Percentiles rank a stretch among this genome's conserved stretches.
Evolutionary conservation across 106 monocot genomes (phyloP).

Genomic region (Dactylorhiza incarnata): DNA sequence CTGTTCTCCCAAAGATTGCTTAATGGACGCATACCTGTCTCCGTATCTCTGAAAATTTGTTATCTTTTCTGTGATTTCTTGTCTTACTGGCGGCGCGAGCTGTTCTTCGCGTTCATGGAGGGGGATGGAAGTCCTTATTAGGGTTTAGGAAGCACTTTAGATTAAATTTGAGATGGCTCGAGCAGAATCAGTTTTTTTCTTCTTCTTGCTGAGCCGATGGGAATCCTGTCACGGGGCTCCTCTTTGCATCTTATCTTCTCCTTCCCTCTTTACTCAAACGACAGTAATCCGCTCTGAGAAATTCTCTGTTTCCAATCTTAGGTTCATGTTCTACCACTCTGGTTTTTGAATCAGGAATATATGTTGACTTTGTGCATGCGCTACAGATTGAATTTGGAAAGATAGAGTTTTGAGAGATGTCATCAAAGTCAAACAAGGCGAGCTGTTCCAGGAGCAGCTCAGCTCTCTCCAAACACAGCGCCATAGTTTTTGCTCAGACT

Average conservation of each 20-base stretch:
- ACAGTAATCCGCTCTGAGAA: not conserved
- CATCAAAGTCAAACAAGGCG: conserved; percentile 40
- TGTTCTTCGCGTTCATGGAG: not conserved
- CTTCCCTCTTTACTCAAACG: not conserved
- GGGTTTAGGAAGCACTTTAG: not conserved
- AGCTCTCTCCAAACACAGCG: conserved; percentile 43
- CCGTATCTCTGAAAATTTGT: not conserved
- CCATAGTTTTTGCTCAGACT: conserved; percentile 49
- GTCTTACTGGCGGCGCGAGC: not conserved
- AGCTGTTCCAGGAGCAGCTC: conserved; percentile 53
- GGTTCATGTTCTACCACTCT: not conserved
- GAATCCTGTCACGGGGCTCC: not conserved
- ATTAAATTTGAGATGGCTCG: not conserved
- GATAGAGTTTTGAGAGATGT: conserved; percentile 23
- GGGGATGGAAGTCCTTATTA: not conserved
- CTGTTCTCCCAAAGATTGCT: not conserved
- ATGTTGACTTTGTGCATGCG: not conserved
- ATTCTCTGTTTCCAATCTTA: not conserved
- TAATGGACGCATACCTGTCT: not conserved
- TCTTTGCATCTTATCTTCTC: not conserved
- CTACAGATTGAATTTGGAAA: not conserved
- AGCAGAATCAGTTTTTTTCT: not conserved
- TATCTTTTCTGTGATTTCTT: not conserved
- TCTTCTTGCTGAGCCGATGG: not conserved
- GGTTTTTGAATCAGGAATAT: not conserved